phyloP scores from a whole-genome alignment of 1,139 yeast species.

The Protomyces inundatus region DNA sequence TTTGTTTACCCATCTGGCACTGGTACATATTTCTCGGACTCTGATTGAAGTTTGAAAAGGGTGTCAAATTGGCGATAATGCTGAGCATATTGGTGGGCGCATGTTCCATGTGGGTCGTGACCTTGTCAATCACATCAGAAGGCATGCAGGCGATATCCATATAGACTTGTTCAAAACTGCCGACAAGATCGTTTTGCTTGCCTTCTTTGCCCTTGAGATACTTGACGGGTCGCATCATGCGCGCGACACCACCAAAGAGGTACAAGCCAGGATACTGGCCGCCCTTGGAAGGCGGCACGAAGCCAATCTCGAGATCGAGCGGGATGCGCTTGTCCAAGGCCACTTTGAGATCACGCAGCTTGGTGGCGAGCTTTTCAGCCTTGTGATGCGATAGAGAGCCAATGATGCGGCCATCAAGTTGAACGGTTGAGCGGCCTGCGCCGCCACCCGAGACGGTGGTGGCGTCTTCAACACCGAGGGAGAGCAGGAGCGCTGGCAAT shows the following conservation, averaged over 20 bases:
- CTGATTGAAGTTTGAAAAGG: slow-evolving; percentile 96
- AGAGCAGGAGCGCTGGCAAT: slow-evolving; percentile 61
- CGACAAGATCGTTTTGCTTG: slow-evolving; percentile 62
- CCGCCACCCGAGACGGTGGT: slow-evolving; percentile 51
- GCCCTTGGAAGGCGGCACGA: slow-evolving; percentile 86
- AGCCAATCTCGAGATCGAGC: slow-evolving; percentile 81
- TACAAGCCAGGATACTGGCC: slow-evolving; percentile 98
- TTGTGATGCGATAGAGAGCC: slow-evolving; percentile 94
- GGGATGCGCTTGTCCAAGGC: slow-evolving; percentile 57
- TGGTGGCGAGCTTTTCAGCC: slow-evolving; percentile 80
- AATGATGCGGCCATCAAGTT: slow-evolving; percentile 82
- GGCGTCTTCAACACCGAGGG: slow-evolving; percentile 61
- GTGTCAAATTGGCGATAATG: slow-evolving; percentile 91
- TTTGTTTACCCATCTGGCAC: slow-evolving; percentile 99
- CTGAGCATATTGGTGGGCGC: slow-evolving; percentile 92
- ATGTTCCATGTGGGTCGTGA: slow-evolving; percentile 89
- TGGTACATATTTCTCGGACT: slow-evolving; percentile 99
- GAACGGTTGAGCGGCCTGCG: slow-evolving; percentile 80
- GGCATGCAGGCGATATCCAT: slow-evolving; percentile 95
- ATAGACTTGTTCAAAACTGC: slow-evolving; percentile 97
- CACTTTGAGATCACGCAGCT: slow-evolving; percentile 89
- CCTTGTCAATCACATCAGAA: slow-evolving; percentile 71
- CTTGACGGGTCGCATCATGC: slow-evolving; percentile 95
- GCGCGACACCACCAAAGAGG: slow-evolving; percentile 81
- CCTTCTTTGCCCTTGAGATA: slow-evolving; percentile 60